phyloP scores from a whole-genome alignment of 1,284 basidiomycete genomes.

The Sporisorium reilianum region DNA sequence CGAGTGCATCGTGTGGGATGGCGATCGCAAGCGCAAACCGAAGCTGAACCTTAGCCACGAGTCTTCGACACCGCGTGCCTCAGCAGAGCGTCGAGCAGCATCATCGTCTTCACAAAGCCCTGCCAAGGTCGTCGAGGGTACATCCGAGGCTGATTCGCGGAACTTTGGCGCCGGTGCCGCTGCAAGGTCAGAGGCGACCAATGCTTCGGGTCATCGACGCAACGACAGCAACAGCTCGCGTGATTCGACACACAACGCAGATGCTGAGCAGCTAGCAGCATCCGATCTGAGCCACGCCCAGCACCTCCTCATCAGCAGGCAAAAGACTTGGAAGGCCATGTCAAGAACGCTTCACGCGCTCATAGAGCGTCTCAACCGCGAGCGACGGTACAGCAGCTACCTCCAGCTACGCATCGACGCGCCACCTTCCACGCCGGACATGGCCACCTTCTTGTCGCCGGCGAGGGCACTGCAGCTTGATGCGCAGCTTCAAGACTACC shows the following conservation, averaged over 20 bases:
- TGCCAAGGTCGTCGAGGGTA: no score
- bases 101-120: no score
- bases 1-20: constrained; percentile 54
- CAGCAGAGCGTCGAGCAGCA: no score
- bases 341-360: constrained; percentile 14
- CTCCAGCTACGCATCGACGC: constrained; percentile 21
- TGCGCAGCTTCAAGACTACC: constrained; percentile 16
- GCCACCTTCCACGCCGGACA: constrained; percentile 23
- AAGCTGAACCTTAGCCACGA: neutral
- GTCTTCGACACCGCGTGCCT: constrained; percentile 4
- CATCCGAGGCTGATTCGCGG: no score
- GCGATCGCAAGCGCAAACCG: constrained; percentile 48
- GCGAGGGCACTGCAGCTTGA: constrained; percentile 5
- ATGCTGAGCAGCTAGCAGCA: constrained; percentile 19
- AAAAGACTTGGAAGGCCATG: constrained; percentile 21
- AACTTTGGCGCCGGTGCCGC: no score
- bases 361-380: constrained; percentile 16
- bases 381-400: constrained; percentile 15
- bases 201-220: neutral
- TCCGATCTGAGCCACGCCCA: constrained; percentile 24
- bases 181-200: neutral
- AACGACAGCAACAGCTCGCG: neutral
- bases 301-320: constrained; percentile 15
- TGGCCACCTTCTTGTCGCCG: constrained; percentile 9
- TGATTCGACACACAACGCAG: neutral